Evolutionary conservation across 164 flowering plant species (phyloP).

Genomic region (Litsea cubeba): DNA sequence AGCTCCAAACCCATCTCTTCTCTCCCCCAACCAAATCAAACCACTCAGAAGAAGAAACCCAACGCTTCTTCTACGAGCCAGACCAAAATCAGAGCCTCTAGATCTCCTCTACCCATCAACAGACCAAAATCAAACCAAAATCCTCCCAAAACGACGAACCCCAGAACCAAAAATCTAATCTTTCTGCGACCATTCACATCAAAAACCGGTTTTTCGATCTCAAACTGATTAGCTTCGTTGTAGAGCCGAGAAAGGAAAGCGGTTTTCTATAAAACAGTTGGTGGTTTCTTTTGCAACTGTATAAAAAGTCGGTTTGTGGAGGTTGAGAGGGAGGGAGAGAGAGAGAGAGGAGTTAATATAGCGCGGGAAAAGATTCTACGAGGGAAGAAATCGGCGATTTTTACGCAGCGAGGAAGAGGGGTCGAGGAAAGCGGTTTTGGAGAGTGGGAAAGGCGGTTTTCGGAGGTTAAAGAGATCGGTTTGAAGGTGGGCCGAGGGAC

Average conservation of each 20-base stretch:
- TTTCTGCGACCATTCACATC: not conserved
- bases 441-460: not conserved
- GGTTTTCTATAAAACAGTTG: not conserved
- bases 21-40: not conserved
- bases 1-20: slow-evolving; percentile 27
- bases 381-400: slow-evolving; percentile 4
- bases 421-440: not conserved
- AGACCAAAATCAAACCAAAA: not conserved
- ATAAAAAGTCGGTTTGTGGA: not conserved
- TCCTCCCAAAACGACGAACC: not conserved
- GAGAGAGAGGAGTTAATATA: not conserved
- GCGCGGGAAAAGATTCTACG: slow-evolving; percentile 6
- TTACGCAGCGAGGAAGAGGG: not conserved
- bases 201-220: not conserved
- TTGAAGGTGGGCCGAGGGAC: not conserved
- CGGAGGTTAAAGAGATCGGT: not conserved
- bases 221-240: not conserved
- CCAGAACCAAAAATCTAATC: not conserved
- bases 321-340: not conserved
- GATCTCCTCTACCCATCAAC: slow-evolving; percentile 18
- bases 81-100: not conserved
- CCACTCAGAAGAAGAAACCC: not conserved
- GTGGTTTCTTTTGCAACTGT: not conserved
- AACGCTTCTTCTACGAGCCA: not conserved
- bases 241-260: not conserved